phyloP scores from a whole-genome alignment of 2,329 filamentous ascomycete genomes.

The Cercospora janseana region DNA sequence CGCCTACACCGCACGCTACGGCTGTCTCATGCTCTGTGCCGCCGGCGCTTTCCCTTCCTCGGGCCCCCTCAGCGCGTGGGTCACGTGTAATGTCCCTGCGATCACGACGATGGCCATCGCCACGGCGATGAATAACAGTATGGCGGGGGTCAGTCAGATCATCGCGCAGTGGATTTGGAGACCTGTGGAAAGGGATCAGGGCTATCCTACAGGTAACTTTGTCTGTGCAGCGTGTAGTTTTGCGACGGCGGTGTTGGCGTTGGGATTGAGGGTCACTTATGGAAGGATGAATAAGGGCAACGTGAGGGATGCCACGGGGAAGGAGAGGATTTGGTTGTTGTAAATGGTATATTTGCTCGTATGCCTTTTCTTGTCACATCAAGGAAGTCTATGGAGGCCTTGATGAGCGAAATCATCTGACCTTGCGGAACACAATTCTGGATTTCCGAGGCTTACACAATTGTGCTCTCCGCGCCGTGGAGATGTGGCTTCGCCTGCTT shows the following conservation, averaged over 20 bases:
- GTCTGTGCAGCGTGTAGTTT: slow-evolving; percentile 44
- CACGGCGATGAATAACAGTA: slow-evolving; percentile 42
- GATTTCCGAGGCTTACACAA: too few relatives aligned
- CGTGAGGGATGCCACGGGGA: slow-evolving; percentile 26
- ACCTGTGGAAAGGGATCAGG: slow-evolving; percentile 30
- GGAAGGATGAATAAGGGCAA: slow-evolving; percentile 32
- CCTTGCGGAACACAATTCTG: too few relatives aligned
- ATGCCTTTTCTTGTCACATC: background rate
- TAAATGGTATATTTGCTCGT: too few relatives aligned
- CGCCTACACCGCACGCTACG: slow-evolving; percentile 36
- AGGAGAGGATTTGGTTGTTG: slow-evolving; percentile 30
- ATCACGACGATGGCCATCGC: slow-evolving; percentile 41
- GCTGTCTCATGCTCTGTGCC: slow-evolving; percentile 41
- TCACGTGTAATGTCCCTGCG: slow-evolving; percentile 42
- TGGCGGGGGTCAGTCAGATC: slow-evolving; percentile 41
- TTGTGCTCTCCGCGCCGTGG: too few relatives aligned
- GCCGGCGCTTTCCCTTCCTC: slow-evolving; percentile 41
- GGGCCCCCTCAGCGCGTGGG: slow-evolving; percentile 41
- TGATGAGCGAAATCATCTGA: too few relatives aligned
- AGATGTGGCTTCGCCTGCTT: too few relatives aligned
- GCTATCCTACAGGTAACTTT: slow-evolving; percentile 44
- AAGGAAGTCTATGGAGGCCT: too few relatives aligned
- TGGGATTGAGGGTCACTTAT: slow-evolving; percentile 33
- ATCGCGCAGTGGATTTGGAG: slow-evolving; percentile 46
- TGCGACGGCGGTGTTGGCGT: slow-evolving; percentile 30